phyloP scores from a whole-genome alignment of 371 early-diverging fungal species.

The Mucor sp. region DNA sequence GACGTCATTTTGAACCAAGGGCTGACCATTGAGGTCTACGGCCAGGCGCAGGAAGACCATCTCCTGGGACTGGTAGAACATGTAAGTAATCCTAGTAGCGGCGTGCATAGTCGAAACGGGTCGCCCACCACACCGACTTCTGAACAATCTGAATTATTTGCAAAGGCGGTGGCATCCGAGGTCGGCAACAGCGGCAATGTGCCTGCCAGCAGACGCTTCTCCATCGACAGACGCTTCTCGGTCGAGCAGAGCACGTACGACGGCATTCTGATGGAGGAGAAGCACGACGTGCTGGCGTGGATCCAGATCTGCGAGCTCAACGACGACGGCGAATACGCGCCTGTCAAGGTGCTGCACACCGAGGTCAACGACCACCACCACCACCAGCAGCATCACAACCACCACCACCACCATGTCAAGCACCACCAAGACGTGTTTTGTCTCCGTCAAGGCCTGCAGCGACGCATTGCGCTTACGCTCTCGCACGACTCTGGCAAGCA shows the following conservation, averaged over 20 bases:
- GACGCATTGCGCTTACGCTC: constrained; percentile 65
- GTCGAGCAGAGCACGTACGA: constrained; percentile 19
- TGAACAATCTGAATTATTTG: constrained; percentile 13
- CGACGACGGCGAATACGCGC: constrained; percentile 66
- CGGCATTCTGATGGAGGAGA: constrained; percentile 56
- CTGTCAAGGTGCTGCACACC: constrained; percentile 49
- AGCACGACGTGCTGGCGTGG: constrained; percentile 61
- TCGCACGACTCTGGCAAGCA: constrained; percentile 66
- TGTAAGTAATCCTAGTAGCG: constrained; percentile 2
- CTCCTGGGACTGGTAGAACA: constrained; percentile 16
- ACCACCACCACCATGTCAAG: constrained; percentile 18
- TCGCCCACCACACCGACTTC: constrained; percentile 4
- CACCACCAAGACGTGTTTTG: constrained; percentile 50
- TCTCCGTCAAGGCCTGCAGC: constrained; percentile 80
- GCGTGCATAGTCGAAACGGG: constrained; percentile 4
- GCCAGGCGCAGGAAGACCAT: constrained; percentile 47
- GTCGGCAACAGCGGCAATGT: not conserved
- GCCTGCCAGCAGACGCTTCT: constrained; percentile 14
- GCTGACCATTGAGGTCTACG: constrained; percentile 65
- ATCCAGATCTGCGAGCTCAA: constrained; percentile 70
- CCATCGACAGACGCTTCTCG: constrained; percentile 20
- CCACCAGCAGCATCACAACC: constrained; percentile 5
- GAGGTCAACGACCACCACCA: constrained; percentile 16
- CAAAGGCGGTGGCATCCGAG: constrained; percentile 3
- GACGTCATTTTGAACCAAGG: constrained; percentile 47